Evolutionary conservation across 805 yeast genomes (phyloP).

Genomic region (Myxozyma neotropica): DNA sequence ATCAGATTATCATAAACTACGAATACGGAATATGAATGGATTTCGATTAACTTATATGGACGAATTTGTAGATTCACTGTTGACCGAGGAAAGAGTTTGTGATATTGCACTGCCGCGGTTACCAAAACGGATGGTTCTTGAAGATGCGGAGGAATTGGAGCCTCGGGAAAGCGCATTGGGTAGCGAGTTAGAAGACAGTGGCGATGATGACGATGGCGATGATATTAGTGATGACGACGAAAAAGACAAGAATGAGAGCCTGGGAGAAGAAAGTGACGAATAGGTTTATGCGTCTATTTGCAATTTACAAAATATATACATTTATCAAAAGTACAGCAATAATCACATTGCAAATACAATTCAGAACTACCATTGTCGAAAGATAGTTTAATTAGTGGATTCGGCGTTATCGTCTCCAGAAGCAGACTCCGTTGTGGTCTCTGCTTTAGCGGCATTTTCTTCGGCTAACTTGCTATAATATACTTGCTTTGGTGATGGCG

Average conservation of each 20-base stretch:
- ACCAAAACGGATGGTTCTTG: conserved; percentile 43
- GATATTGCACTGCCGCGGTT: conserved; percentile 76
- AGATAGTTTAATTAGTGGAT: neutral
- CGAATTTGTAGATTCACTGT: conserved; percentile 67
- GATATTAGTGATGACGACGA: conserved; percentile 8
- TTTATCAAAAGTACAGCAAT: too few relatives aligned
- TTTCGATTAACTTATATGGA: conserved; percentile 62
- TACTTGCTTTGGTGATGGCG: conserved; percentile 5
- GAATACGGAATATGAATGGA: conserved; percentile 48
- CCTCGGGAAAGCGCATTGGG: conserved; percentile 43
- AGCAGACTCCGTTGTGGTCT: neutral
- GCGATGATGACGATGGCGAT: conserved; percentile 11
- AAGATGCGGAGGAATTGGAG: conserved; percentile 43
- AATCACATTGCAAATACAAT: too few relatives aligned
- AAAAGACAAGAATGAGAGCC: neutral
- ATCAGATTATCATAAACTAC: conserved; percentile 69
- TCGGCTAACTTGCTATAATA: neutral
- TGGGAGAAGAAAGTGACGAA: too few relatives aligned
- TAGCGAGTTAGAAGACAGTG: conserved; percentile 43
- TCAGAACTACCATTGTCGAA: too few relatives aligned
- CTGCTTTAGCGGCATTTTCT: neutral
- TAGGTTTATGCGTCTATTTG: too few relatives aligned
- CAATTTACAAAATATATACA: neutral
- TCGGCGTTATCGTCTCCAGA: neutral
- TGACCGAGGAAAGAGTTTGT: conserved; percentile 60